A percentile compares a stretch with the other conserved stretches of the same genome.
These are phyloP conservation scores for Melaleuca quinquenervia DNA, from an alignment of 345 rosid species.

Conservation along the genomic window DNA sequence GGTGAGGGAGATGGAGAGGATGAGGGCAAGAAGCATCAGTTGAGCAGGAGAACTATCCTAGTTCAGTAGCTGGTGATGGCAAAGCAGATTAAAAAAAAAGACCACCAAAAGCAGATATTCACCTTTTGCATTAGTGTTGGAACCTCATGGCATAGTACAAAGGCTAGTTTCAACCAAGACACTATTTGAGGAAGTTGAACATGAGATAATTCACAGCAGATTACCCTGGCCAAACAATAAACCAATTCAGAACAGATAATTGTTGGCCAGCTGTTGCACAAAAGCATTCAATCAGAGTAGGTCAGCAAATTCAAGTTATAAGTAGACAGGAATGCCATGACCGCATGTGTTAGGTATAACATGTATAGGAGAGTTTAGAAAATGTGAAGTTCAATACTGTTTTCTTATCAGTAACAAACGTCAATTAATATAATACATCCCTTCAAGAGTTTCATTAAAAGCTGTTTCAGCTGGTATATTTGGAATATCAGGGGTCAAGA, in stretches of 20 bases:
- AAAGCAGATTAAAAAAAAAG: not conserved
- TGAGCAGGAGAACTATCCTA: not conserved
- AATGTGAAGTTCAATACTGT: not conserved
- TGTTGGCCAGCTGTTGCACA: not conserved
- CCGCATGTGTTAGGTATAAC: not conserved
- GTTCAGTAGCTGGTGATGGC: not conserved
- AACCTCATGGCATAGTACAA: constrained; percentile 69
- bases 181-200: constrained; percentile 39
- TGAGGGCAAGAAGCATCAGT: not conserved
- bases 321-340: not conserved
- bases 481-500: not conserved
- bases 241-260: constrained; percentile 1
- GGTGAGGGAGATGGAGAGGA: not conserved
- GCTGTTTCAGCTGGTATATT: not conserved
- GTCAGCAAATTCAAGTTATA: not conserved
- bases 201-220: constrained; percentile 48
- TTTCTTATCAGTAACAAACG: not conserved
- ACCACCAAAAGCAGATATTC: not conserved
- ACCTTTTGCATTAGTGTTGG: constrained; percentile 78
- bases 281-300: not conserved
- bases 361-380: not conserved
- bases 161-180: constrained; percentile 70
- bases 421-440: not conserved
- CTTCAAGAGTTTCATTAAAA: not conserved
- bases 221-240: constrained; percentile 31